phyloP scores from a whole-genome alignment of 345 rosid species.

The Camelina laxa region DNA sequence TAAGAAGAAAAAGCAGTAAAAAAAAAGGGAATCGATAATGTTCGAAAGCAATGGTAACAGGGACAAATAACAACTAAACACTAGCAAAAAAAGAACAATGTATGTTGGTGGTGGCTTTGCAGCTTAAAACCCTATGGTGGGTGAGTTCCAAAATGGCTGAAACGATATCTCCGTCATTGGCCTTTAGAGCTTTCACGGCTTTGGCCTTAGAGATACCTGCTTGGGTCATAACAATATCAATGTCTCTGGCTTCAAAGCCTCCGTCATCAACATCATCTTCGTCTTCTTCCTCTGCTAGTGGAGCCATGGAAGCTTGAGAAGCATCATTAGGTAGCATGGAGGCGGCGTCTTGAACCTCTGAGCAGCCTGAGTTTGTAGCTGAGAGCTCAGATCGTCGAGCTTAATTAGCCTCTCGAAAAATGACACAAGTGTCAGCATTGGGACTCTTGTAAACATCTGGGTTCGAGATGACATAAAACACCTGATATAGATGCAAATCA shows the following conservation, averaged over 20 bases:
- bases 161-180: slow-evolving; percentile 73
- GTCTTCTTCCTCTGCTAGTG: slow-evolving; percentile 62
- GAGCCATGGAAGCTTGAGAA: slow-evolving; percentile 47
- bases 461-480: slow-evolving; percentile 75
- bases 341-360: slow-evolving; percentile 81
- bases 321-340: slow-evolving; percentile 58
- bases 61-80: neutral
- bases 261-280: slow-evolving; percentile 77
- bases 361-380: slow-evolving; percentile 86
- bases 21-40: neutral
- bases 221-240: slow-evolving; percentile 86
- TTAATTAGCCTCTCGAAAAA: slow-evolving; percentile 86
- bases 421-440: slow-evolving; percentile 72
- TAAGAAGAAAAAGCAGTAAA: too few relatives aligned
- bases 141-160: slow-evolving; percentile 90
- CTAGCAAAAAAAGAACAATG: neutral
- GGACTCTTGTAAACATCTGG: slow-evolving; percentile 91
- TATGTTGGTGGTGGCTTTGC: neutral
- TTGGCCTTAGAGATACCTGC: slow-evolving; percentile 69
- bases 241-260: slow-evolving; percentile 72
- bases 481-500: slow-evolving; percentile 46
- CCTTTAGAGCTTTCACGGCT: slow-evolving; percentile 83
- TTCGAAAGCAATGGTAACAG: neutral
- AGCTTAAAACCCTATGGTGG: slow-evolving; percentile 36
- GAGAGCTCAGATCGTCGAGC: slow-evolving; percentile 85